A percentile compares a stretch with the other conserved stretches of the same genome.
Evolutionary conservation across 1,284 basidiomycete genomes (phyloP).

Genomic region (Ustilago shanxiensis): DNA sequence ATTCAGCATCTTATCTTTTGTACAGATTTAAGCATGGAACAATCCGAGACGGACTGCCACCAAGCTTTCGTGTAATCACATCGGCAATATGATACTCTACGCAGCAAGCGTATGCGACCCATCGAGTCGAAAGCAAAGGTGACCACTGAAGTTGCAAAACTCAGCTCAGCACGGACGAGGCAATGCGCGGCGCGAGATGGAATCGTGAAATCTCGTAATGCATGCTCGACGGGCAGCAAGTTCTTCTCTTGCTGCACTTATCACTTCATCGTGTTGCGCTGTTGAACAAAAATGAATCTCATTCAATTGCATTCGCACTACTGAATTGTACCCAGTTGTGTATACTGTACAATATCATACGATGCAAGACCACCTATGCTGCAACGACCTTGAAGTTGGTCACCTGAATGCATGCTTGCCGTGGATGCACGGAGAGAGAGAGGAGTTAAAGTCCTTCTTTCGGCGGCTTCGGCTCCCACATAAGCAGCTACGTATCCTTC

Average conservation of each 20-base stretch:
- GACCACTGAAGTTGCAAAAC: background rate
- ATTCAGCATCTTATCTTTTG: background rate
- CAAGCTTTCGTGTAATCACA: background rate
- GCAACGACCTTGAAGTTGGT: too few species aligned
- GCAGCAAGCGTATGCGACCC: background rate
- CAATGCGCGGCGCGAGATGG: background rate
- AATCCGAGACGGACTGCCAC: conserved; percentile 4
- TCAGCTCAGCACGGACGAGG: conserved; percentile 3
- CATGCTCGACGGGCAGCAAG: background rate
- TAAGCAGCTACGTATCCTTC: background rate
- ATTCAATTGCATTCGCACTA: background rate
- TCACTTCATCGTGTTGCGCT: background rate
- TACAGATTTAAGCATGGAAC: background rate
- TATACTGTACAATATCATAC: too few species aligned
- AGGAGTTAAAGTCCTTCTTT: too few species aligned
- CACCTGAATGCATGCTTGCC: too few species aligned
- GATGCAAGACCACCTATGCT: background rate
- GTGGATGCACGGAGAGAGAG: too few species aligned
- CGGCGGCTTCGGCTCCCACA: conserved; percentile 2
- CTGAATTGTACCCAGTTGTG: too few species aligned
- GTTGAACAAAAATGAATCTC: background rate
- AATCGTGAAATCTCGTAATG: conserved; percentile 3
- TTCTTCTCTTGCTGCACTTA: background rate
- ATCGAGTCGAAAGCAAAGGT: background rate
- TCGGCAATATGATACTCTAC: too few species aligned